A percentile compares a stretch with the other conserved stretches of the same genome.
Conservation (phyloP, 345 rosid genomes). For the Jatropha curcas region DNA sequence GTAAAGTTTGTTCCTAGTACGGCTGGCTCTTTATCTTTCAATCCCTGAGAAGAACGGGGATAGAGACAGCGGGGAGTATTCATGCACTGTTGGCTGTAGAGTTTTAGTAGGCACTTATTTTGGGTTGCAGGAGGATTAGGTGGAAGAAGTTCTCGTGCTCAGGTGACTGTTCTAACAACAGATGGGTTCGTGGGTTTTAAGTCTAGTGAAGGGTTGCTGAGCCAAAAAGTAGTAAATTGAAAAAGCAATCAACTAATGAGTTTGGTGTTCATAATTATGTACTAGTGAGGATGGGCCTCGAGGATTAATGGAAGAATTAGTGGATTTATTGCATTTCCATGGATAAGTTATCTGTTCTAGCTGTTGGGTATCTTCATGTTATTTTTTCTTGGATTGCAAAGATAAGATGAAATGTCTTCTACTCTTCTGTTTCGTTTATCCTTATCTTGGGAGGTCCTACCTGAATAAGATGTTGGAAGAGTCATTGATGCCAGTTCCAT, state of each 20-base stretch:
- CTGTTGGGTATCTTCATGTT: too few relatives aligned
- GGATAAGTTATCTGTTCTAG: background rate
- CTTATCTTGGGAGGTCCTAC: too few relatives aligned
- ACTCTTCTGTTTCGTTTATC: too few relatives aligned
- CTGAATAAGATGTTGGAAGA: background rate
- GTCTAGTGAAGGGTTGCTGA: background rate
- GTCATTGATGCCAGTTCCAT: background rate
- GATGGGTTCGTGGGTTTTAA: background rate
- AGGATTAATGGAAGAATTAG: background rate
- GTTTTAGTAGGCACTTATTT: background rate
- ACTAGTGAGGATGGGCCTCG: background rate
- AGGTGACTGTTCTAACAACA: too few relatives aligned
- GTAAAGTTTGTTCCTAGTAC: background rate
- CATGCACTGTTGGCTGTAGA: background rate
- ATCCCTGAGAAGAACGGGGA: background rate
- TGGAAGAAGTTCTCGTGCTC: background rate
- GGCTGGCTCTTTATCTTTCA: background rate
- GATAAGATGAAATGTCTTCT: too few relatives aligned
- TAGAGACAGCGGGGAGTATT: background rate
- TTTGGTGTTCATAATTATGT: background rate
- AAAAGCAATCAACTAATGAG: background rate
- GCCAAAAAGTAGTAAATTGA: background rate
- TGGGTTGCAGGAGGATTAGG: background rate
- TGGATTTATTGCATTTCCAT: background rate
- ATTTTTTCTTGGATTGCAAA: background rate